These are phyloP conservation scores for Podospora anserina DNA, from an alignment of 495 filamentous ascomycete genomes.

Conservation along the genomic window DNA sequence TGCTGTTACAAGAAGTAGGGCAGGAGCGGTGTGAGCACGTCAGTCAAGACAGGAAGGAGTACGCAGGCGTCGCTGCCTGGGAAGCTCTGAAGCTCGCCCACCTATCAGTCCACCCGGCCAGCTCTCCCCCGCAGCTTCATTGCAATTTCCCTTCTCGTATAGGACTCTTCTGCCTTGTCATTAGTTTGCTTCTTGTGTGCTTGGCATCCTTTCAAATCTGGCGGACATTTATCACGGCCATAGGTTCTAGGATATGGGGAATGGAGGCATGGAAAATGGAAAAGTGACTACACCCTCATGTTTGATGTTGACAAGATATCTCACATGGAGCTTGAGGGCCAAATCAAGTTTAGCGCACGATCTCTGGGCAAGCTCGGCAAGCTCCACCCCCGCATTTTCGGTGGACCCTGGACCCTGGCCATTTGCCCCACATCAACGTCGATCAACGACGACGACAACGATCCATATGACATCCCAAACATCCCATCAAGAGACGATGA, in stretches of 20 bases:
- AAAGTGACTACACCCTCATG: no score
- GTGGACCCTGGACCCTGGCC: neutral
- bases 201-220: no score
- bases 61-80: neutral
- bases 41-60: neutral
- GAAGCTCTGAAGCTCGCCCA: neutral
- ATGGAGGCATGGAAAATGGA: no score
- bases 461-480: neutral
- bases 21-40: neutral
- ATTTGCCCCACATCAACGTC: neutral
- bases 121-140: no score
- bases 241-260: no score
- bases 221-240: no score
- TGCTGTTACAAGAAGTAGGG: neutral
- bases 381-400: constrained; percentile 3
- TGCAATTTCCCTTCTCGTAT: no score
- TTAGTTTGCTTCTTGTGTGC: no score
- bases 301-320: no score
- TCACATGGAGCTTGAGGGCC: neutral
- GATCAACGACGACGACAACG: neutral
- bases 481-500: neutral
- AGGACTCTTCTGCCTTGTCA: no score
- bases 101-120: no score
- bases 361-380: neutral
- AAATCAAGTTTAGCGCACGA: neutral